Conservation (phyloP, 1,139 yeast species). For the Saccharomyces hybrid region DNA sequence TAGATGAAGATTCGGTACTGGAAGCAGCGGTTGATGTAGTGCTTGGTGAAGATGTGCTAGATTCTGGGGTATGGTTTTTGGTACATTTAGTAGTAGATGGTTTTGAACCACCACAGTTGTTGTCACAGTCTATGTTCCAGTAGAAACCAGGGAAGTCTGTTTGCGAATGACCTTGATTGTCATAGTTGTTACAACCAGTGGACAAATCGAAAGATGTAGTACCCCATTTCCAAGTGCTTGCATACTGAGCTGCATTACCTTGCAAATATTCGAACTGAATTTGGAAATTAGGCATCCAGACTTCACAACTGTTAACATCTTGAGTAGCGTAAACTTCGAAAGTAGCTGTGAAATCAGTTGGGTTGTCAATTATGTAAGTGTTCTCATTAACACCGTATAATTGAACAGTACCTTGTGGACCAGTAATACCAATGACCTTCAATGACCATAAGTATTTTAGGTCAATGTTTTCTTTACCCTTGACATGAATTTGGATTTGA, state of each 20-base stretch:
- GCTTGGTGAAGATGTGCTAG: too few species aligned
- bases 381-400: slow-evolving; percentile 24
- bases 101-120: background rate
- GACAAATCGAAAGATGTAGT: slow-evolving; percentile 20
- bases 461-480: slow-evolving; percentile 16
- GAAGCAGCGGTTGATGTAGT: too few species aligned
- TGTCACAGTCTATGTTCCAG: slow-evolving; percentile 15
- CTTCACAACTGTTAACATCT: slow-evolving; percentile 8
- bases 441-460: slow-evolving; percentile 23
- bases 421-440: slow-evolving; percentile 26
- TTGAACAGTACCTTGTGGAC: slow-evolving; percentile 22
- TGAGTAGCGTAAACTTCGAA: slow-evolving; percentile 20
- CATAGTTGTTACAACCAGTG: slow-evolving; percentile 25
- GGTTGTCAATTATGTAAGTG: slow-evolving; percentile 15
- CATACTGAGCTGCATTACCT: slow-evolving; percentile 10
- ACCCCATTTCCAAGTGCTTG: slow-evolving; percentile 20
- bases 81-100: background rate
- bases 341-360: slow-evolving; percentile 26
- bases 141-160: slow-evolving; percentile 29
- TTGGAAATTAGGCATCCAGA: slow-evolving; percentile 25
- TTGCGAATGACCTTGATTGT: slow-evolving; percentile 23
- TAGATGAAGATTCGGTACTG: too few species aligned
- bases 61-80: too few species aligned
- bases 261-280: slow-evolving; percentile 30
- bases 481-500: slow-evolving; percentile 25